phyloP scores from a whole-genome alignment of 2,329 filamentous ascomycete species.

The Venturia asperata region DNA sequence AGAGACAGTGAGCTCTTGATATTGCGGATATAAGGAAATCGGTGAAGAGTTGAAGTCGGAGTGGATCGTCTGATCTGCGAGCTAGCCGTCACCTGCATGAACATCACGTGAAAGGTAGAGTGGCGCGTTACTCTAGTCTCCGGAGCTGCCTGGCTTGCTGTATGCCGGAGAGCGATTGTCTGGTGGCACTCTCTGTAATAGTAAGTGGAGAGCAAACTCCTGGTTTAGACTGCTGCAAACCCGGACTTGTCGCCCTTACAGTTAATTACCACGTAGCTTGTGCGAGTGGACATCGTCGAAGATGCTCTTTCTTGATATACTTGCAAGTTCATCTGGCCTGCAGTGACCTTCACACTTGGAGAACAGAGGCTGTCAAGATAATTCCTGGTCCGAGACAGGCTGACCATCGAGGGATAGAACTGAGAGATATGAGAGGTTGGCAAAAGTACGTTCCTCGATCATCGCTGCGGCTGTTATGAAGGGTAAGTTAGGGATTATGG shows the following conservation, averaged over 20 bases:
- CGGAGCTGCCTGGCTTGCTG: not conserved
- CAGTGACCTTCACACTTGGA: constrained; percentile 15
- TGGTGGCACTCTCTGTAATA: not conserved
- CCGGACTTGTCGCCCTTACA: too few species aligned
- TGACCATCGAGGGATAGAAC: too few species aligned
- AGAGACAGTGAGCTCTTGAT: not conserved
- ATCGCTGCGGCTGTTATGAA: not conserved
- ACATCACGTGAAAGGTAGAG: not conserved
- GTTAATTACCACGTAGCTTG: not conserved
- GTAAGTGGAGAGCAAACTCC: too few species aligned
- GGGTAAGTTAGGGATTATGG: not conserved
- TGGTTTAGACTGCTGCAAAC: too few species aligned
- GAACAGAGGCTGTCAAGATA: constrained; percentile 20
- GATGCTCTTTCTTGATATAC: not conserved
- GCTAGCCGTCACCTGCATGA: not conserved
- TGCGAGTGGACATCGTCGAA: not conserved
- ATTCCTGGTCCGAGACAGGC: too few species aligned
- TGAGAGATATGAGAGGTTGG: not conserved
- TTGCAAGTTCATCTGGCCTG: constrained; percentile 24
- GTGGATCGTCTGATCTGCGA: not conserved
- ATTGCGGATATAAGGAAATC: not conserved
- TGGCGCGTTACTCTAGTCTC: not conserved
- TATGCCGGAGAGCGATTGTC: not conserved
- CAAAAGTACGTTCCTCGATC: not conserved
- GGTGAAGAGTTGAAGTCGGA: not conserved